Conservation (phyloP, 2,329 filamentous ascomycete species). For the Dactylellina cionopaga region DNA sequence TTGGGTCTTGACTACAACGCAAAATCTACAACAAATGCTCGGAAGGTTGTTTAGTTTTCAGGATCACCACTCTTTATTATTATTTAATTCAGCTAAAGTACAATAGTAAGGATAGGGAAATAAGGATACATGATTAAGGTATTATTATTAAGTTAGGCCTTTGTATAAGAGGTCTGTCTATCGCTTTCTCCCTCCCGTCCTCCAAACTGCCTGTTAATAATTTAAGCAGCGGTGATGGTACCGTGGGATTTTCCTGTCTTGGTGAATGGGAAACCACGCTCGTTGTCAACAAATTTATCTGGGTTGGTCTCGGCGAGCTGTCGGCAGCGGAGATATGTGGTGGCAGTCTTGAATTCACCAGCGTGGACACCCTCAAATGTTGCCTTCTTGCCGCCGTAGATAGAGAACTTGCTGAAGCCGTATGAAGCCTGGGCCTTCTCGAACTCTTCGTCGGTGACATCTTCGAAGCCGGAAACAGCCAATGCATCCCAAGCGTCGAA, state of each 20-base stretch:
- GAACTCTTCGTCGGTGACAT: background rate
- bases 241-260: background rate
- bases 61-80: slow-evolving; percentile 5
- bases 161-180: background rate
- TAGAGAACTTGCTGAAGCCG: background rate
- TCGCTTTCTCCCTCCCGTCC: no score
- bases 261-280: no score
- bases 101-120: no score
- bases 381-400: slow-evolving; percentile 10
- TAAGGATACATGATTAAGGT: slow-evolving; percentile 20
- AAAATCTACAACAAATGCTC: slow-evolving; percentile 18
- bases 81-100: slow-evolving; percentile 7
- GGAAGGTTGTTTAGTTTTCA: background rate
- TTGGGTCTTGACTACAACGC: slow-evolving; percentile 20
- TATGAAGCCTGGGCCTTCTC: background rate
- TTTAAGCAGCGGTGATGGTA: background rate
- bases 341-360: slow-evolving; percentile 24
- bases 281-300: background rate
- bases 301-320: slow-evolving; percentile 25
- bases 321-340: slow-evolving; percentile 32
- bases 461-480: background rate
- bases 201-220: no score
- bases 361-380: slow-evolving; percentile 33
- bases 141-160: background rate
- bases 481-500: slow-evolving; percentile 19